Percentiles rank a stretch among this genome's conserved stretches.
Conservation (phyloP, 805 yeast genomes). For the Saccharomycopsis sp. region DNA sequence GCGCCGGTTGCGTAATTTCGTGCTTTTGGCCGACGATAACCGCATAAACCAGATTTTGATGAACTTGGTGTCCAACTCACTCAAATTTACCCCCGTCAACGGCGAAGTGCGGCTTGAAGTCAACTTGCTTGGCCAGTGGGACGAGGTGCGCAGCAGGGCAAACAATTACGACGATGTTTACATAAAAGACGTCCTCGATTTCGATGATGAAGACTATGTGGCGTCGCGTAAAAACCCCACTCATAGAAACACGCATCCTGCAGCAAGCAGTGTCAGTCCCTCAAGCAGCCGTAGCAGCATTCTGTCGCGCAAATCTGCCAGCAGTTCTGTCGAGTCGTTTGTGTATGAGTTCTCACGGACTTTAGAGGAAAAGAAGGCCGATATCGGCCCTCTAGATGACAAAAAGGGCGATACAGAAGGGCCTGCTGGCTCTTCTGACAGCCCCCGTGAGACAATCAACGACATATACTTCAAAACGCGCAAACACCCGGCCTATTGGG, state of each 20-base stretch:
- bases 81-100: constrained; percentile 87
- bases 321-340: constrained; percentile 8
- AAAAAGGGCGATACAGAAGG: no score
- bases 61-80: constrained; percentile 84
- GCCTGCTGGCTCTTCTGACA: no score
- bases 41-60: constrained; percentile 86
- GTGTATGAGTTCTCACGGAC: constrained; percentile 9
- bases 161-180: constrained; percentile 41
- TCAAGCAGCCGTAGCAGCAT: neutral
- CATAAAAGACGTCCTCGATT: constrained; percentile 29
- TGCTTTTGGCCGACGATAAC: constrained; percentile 81
- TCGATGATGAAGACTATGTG: constrained; percentile 38
- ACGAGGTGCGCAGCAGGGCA: constrained; percentile 39
- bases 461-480: constrained; percentile 17
- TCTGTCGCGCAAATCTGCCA: constrained; percentile 1
- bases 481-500: constrained; percentile 43
- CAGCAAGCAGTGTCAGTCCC: neutral
- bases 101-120: constrained; percentile 69
- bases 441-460: constrained; percentile 2
- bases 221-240: constrained; percentile 28
- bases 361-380: constrained; percentile 16
- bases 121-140: constrained; percentile 65
- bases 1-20: constrained; percentile 47
- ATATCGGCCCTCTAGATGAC: constrained; percentile 19
- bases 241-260: constrained; percentile 21